These are phyloP conservation scores for Rhizophlyctis rosea DNA, from an alignment of 192 early-diverging fungal species.

Conservation along the genomic window DNA sequence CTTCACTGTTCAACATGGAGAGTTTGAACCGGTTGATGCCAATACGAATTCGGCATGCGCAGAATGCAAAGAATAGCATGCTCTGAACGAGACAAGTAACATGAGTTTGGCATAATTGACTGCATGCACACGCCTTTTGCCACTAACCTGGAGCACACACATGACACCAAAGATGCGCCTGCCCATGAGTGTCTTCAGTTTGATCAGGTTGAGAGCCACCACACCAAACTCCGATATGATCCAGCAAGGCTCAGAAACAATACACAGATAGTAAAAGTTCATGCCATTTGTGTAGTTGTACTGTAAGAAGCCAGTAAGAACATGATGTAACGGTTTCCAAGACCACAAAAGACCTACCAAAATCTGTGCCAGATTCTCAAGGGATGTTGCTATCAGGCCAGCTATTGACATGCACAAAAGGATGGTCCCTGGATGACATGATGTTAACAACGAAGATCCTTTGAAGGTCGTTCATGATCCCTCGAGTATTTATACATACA, in stretches of 20 bases:
- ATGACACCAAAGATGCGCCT: not conserved
- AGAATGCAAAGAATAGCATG: conserved; percentile 1
- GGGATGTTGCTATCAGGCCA: not conserved
- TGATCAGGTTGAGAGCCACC: conserved; percentile 1
- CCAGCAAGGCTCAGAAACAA: conserved; percentile 1
- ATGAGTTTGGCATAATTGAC: too few relatives aligned
- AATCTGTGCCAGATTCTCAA: not conserved
- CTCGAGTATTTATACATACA: not conserved
- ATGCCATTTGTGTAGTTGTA: not conserved
- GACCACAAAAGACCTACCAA: not conserved
- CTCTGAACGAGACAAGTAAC: too few relatives aligned
- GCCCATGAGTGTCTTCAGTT: not conserved
- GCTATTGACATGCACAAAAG: not conserved
- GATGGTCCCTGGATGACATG: not conserved
- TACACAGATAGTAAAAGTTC: not conserved
- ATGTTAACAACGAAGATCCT: not conserved
- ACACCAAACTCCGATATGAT: conserved; percentile 6
- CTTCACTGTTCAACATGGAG: not conserved
- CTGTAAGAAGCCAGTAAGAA: not conserved
- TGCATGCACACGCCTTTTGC: too few relatives aligned
- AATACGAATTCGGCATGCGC: not conserved
- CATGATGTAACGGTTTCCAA: not conserved
- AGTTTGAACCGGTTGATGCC: not conserved
- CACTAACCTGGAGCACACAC: not conserved
- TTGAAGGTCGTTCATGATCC: not conserved